Conservation (phyloP, 305 asterid genomes). For the Fraxinus latifolia region DNA sequence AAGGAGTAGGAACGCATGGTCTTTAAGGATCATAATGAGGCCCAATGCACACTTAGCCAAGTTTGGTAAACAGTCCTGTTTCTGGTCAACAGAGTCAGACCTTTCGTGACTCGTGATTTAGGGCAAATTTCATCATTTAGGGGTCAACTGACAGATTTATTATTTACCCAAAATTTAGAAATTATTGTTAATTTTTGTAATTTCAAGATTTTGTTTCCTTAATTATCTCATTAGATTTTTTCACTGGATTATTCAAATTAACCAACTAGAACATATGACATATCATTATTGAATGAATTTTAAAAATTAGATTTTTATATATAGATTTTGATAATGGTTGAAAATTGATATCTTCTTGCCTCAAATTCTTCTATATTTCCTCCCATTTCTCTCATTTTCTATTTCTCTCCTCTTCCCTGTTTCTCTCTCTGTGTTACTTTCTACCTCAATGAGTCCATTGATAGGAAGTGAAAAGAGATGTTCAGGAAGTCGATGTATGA, state of each 20-base stretch:
- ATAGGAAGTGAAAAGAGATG: not conserved
- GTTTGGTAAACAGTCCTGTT: not conserved
- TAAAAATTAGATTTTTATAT: not conserved
- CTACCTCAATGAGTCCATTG: not conserved
- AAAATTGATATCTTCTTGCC: not conserved
- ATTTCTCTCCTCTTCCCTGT: not conserved
- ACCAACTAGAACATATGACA: not conserved
- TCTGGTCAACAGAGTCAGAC: not conserved
- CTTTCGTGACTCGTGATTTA: not conserved
- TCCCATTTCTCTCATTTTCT: not conserved
- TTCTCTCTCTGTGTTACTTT: not conserved
- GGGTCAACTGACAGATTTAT: not conserved
- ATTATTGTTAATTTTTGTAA: not conserved
- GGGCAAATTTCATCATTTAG: not conserved
- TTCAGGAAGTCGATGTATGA: not conserved
- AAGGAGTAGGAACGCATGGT: not conserved
- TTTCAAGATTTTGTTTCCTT: not conserved
- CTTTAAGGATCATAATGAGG: not conserved
- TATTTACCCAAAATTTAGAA: not conserved
- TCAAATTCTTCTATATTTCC: not conserved
- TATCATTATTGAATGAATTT: not conserved
- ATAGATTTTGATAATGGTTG: not conserved
- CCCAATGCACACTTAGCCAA: not conserved
- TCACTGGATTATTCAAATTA: not conserved
- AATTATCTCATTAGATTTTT: not conserved